A percentile compares a stretch with the other conserved stretches of the same genome.
phyloP scores from a whole-genome alignment of 768 basidiomycete genomes.

The Lyophyllum semitale region DNA sequence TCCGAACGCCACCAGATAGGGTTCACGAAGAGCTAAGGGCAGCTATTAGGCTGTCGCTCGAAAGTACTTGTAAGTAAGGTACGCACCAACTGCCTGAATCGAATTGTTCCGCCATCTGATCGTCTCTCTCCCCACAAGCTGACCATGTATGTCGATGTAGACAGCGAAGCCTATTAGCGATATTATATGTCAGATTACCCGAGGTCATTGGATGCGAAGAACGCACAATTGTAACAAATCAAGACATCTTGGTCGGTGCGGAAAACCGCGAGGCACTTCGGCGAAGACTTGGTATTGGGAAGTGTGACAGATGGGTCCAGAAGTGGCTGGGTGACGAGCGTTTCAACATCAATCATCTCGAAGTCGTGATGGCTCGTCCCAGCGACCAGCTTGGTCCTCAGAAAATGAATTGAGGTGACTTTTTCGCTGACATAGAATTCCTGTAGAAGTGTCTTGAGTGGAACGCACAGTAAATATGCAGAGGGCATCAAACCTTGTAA shows the following conservation, averaged over 20 bases:
- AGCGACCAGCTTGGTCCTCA: conserved; percentile 40
- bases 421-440: conserved; percentile 86
- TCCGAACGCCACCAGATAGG: conserved; percentile 79
- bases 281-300: conserved; percentile 60
- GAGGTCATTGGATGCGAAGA: not conserved
- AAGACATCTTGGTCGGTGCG: conserved; percentile 75
- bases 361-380: conserved; percentile 20
- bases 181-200: not conserved
- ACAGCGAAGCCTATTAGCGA: conserved; percentile 4
- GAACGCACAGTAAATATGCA: not conserved
- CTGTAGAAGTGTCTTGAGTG: conserved; percentile 33
- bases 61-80: not conserved
- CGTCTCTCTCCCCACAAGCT: not conserved
- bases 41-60: not conserved
- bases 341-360: conserved; percentile 56
- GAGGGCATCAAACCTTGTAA: conserved; percentile 10
- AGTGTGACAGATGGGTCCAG: conserved; percentile 63
- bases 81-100: conserved; percentile 9
- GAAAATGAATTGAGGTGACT: conserved; percentile 72
- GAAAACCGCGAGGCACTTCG: conserved; percentile 71
- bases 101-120: conserved; percentile 10
- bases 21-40: conserved; percentile 66
- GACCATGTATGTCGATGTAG: conserved; percentile 12
- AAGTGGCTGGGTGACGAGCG: conserved; percentile 73
- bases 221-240: conserved; percentile 76